A percentile compares a stretch with the other conserved stretches of the same genome.
Evolutionary conservation across 2,329 filamentous ascomycete species (phyloP).

Genomic region (Paracamarosporium sp.): DNA sequence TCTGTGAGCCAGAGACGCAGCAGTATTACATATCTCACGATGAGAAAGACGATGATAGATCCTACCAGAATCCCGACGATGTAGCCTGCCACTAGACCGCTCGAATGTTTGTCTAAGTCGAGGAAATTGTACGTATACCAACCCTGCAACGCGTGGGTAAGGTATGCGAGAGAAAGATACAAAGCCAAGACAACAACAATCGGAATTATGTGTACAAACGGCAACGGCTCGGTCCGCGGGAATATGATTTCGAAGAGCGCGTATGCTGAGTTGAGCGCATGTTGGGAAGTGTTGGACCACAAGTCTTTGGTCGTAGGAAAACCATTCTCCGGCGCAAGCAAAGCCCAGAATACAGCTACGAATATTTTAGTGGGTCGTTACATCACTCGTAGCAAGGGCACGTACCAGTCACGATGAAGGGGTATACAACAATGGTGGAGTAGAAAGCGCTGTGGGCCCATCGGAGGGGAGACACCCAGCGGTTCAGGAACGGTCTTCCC

Average conservation of each 20-base stretch:
- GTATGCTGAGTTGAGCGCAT: conserved; percentile 75
- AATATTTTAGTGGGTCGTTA: conserved; percentile 16
- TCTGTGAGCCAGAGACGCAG: conserved; percentile 53
- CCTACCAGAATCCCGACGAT: conserved; percentile 58
- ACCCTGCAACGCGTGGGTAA: conserved; percentile 72
- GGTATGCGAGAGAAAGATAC: conserved; percentile 77
- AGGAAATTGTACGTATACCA: conserved; percentile 83
- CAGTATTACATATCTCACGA: conserved; percentile 50
- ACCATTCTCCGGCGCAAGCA: conserved; percentile 38
- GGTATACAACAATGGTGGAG: conserved; percentile 51
- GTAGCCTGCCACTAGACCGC: conserved; percentile 68
- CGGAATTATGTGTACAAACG: conserved; percentile 71
- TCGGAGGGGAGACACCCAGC: conserved; percentile 47
- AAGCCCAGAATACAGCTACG: conserved; percentile 52
- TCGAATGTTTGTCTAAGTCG: conserved; percentile 59
- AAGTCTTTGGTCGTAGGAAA: conserved; percentile 45
- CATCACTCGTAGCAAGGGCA: conserved; percentile 1
- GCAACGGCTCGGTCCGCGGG: conserved; percentile 67
- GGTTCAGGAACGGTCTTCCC: conserved; percentile 43
- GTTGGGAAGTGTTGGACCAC: conserved; percentile 73
- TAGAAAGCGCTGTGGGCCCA: conserved; percentile 51
- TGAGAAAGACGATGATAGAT: conserved; percentile 48
- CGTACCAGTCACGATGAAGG: conserved; percentile 54
- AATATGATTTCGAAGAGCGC: conserved; percentile 78
- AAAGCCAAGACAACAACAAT: conserved; percentile 73